Percentiles rank a stretch among this genome's conserved stretches.
phyloP scores from a whole-genome alignment of 1,284 basidiomycete species.

The Puccinia polysora region DNA sequence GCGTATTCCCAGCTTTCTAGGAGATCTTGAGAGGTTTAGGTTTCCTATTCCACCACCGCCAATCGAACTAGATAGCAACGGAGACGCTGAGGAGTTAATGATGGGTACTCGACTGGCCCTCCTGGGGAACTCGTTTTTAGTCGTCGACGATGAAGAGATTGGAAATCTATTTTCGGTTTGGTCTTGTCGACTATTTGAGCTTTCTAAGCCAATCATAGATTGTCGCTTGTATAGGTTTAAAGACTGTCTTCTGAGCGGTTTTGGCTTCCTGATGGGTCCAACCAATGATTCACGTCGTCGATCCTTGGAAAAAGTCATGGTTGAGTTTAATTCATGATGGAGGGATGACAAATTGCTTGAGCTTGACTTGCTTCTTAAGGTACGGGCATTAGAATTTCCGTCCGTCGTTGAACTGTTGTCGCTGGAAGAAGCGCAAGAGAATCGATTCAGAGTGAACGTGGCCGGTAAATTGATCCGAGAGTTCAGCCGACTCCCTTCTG shows the following conservation, averaged over 20 bases:
- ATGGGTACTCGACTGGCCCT: slow-evolving; percentile 18
- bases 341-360: neutral
- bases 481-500: neutral
- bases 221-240: slow-evolving; percentile 9
- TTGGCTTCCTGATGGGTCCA: slow-evolving; percentile 18
- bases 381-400: no score
- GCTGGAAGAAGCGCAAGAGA: no score
- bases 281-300: neutral
- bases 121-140: neutral
- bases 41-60: no score
- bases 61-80: neutral
- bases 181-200: neutral
- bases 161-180: neutral
- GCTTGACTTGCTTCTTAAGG: neutral
- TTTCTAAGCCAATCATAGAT: neutral
- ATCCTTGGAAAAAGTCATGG: neutral
- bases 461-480: slow-evolving; percentile 1
- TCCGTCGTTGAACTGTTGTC: no score
- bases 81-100: neutral
- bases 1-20: no score
- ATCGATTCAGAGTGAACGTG: neutral
- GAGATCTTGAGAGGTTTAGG: neutral
- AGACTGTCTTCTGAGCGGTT: slow-evolving; percentile 10
- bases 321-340: neutral
- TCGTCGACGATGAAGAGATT: neutral